Evolutionary conservation across 1,284 basidiomycete species (phyloP).

Genomic region (Gastroboletus turbinatus): DNA sequence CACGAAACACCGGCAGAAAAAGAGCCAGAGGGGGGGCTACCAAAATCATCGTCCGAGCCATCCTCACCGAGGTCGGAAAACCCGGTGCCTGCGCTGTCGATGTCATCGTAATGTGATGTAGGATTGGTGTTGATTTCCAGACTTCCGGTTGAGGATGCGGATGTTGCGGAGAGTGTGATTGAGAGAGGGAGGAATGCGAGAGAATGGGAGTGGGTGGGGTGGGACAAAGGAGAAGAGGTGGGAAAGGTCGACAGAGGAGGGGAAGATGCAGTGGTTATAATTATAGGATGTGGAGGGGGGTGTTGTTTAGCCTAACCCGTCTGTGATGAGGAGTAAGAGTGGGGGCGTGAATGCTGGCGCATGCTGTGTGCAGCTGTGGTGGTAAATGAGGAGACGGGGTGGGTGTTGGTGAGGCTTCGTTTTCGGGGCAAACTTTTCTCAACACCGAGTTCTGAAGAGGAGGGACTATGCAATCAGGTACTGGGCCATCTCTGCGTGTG

Average conservation of each 20-base stretch:
- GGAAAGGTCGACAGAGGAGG: slow-evolving; percentile 26
- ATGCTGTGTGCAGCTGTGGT: slow-evolving; percentile 7
- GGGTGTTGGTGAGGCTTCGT: slow-evolving; percentile 56
- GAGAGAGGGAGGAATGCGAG: slow-evolving; percentile 33
- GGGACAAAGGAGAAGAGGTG: slow-evolving; percentile 26
- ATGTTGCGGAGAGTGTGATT: slow-evolving; percentile 26
- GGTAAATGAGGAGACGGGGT: slow-evolving; percentile 26
- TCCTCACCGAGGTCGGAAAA: slow-evolving; percentile 25
- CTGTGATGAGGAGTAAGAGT: slow-evolving; percentile 23
- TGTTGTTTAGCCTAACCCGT: slow-evolving; percentile 4
- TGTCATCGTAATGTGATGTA: slow-evolving; percentile 29
- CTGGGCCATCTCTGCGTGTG: slow-evolving; percentile 24
- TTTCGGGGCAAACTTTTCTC: slow-evolving; percentile 57
- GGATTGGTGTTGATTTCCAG: slow-evolving; percentile 24
- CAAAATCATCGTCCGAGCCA: slow-evolving; percentile 29
- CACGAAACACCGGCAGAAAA: slow-evolving; percentile 11
- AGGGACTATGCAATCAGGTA: slow-evolving; percentile 28
- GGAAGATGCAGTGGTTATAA: slow-evolving; percentile 33
- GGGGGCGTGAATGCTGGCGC: slow-evolving; percentile 28
- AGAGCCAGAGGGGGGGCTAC: slow-evolving; percentile 21
- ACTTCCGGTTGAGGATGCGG: slow-evolving; percentile 22
- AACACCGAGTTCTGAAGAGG: slow-evolving; percentile 36
- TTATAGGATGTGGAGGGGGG: slow-evolving; percentile 25
- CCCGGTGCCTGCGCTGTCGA: slow-evolving; percentile 16
- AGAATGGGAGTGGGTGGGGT: slow-evolving; percentile 30